A percentile compares a stretch with the other conserved stretches of the same genome.
Evolutionary conservation across 208 protist genomes (phyloP).

Genomic region (Endotrypanum monterogeii): DNA sequence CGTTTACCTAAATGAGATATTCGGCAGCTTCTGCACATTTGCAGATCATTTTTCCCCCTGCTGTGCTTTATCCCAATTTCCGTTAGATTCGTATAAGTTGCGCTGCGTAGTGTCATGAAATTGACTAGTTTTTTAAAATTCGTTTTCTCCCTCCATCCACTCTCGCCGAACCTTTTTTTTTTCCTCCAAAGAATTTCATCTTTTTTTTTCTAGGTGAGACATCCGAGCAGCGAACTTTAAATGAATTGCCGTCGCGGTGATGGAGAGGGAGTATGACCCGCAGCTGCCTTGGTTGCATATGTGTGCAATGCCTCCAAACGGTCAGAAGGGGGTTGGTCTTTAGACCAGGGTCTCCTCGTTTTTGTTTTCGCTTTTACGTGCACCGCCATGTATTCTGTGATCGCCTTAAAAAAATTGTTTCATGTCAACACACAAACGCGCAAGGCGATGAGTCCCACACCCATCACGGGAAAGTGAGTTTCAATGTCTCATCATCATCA

Average conservation of each 20-base stretch:
- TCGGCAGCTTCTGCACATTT: not conserved
- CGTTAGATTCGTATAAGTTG: not conserved
- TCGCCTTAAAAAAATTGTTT: too few species aligned
- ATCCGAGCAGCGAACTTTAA: not conserved
- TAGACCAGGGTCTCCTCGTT: not conserved
- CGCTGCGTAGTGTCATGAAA: not conserved
- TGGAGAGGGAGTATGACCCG: too few species aligned
- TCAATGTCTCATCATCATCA: not conserved
- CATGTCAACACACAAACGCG: not conserved
- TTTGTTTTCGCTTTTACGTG: not conserved
- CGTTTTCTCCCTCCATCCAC: not conserved
- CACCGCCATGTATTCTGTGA: not conserved
- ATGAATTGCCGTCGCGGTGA: not conserved
- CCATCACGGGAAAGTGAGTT: not conserved
- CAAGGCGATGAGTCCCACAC: not conserved
- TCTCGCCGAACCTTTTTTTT: not conserved
- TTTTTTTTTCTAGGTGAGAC: not conserved
- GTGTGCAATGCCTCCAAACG: not conserved
- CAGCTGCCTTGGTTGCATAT: too few species aligned
- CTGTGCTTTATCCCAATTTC: not conserved
- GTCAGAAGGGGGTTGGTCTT: not conserved
- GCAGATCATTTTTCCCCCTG: not conserved
- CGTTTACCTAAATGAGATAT: not conserved
- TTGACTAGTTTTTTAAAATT: not conserved
- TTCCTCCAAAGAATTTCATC: not conserved